Percentiles rank a stretch among this genome's conserved stretches.
phyloP scores from a whole-genome alignment of 2,329 filamentous ascomycete species.

The Fusarium sp. region DNA sequence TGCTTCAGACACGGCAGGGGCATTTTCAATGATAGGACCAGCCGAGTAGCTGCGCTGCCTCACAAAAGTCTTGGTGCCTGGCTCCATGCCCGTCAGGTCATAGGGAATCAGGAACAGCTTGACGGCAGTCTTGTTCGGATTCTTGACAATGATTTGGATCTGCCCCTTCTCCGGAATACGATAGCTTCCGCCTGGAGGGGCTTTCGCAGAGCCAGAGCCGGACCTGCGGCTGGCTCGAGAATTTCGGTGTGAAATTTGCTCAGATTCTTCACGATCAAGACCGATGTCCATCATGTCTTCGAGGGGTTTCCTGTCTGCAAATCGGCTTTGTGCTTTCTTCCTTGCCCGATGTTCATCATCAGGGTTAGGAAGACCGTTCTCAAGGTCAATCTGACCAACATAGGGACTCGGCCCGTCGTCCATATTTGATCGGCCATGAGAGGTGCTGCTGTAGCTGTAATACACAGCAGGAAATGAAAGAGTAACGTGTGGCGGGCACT shows the following conservation, averaged over 20 bases:
- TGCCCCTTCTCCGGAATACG: conserved; percentile 94
- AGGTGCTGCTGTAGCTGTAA: conserved; percentile 84
- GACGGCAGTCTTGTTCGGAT: conserved; percentile 96
- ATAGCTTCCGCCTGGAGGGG: conserved; percentile 87
- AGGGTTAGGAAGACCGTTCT: conserved; percentile 73
- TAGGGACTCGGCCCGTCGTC: conserved; percentile 95
- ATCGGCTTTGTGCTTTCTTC: conserved; percentile 58
- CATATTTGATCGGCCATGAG: conserved; percentile 66
- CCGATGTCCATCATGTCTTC: conserved; percentile 39
- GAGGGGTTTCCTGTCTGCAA: conserved; percentile 47
- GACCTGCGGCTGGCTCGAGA: conserved; percentile 62
- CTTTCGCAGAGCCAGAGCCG: conserved; percentile 56
- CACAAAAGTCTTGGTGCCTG: conserved; percentile 94
- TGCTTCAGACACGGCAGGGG: conserved; percentile 45
- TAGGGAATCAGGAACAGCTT: conserved; percentile 96
- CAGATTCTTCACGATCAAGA: conserved; percentile 26
- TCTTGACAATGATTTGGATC: conserved; percentile 96
- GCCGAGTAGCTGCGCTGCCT: conserved; percentile 92
- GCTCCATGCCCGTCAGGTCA: conserved; percentile 89
- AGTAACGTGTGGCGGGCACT: conserved; percentile 88
- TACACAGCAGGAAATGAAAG: conserved; percentile 94
- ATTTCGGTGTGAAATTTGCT: conserved; percentile 42
- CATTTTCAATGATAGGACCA: conserved; percentile 80
- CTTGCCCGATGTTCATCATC: conserved; percentile 58
- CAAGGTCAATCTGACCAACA: conserved; percentile 90